Evolutionary conservation across 1,139 yeast species (phyloP), one percentile per base, ranked within the genome.

Genomic region (Pichia sp.): DNA sequence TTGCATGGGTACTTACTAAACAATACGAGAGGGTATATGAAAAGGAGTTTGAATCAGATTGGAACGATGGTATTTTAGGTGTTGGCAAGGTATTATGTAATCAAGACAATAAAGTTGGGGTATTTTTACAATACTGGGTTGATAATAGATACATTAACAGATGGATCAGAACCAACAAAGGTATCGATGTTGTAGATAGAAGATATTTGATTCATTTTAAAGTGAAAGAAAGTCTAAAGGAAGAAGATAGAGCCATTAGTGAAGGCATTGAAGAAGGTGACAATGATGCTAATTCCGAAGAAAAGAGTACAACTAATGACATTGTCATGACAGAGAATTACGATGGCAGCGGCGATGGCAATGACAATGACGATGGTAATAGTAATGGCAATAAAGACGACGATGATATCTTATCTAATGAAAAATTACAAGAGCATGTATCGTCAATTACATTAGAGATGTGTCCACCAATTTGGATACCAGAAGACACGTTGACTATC

Each of bases 401-500:
- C 11, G 23, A 13, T 13, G 41, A 18, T 16, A 26, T 26, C 4
- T 22, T 27, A 20, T 25, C 30, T 2, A 22, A 29, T 15, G 25
- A 9, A 4, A 22, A 47, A n/a, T 42, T 58, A 12, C 46, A 52
- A 23, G 53, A 54, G 5, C 53, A 56, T 32, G 46, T 61, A 26
- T 52, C 54, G 24, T 41, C 57, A 6, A 45, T 63, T 20, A 59
- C 55, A 15, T 43, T 63, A 16, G 67, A 63, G 41, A 22, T 60
- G 11, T 53, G 59, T 43, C 66, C 66, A 2, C 56, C 53, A 20
- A 51, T 63, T 9, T 63, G 66, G 66, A 51, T 63, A 4, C 65
- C 66, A 0, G 55, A 59, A 32, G 64, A 60, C 47, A 40, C 59
- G 16, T 39, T 61, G 24, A 32, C 53, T 26, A 58, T 55, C 27